Evolutionary conservation across 768 basidiomycete species (phyloP).

Genomic region (Boletus subparvulus): DNA sequence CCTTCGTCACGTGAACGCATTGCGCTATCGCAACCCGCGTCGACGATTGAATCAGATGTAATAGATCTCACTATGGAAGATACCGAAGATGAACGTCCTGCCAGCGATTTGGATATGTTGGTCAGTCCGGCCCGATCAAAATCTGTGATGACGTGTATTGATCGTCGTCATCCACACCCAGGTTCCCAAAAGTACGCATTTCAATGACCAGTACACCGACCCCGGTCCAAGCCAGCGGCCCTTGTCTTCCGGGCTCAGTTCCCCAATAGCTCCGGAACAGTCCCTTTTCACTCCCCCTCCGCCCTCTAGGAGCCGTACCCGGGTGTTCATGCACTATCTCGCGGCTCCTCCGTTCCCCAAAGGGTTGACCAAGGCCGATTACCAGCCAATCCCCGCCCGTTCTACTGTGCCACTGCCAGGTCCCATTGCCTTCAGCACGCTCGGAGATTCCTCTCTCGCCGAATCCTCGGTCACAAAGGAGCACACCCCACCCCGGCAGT

Average conservation of each 20-base stretch:
- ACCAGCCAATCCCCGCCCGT: constrained; percentile 7
- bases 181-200: neutral
- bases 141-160: neutral
- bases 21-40: neutral
- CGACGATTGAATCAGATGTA: constrained; percentile 3
- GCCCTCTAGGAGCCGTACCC: constrained; percentile 8
- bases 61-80: constrained; percentile 27
- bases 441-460: neutral
- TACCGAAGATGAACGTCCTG: constrained; percentile 20
- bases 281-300: constrained; percentile 34
- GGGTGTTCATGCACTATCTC: constrained; percentile 16
- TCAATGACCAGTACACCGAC: neutral
- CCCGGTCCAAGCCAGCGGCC: constrained; percentile 6
- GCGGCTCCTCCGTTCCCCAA: constrained; percentile 23
- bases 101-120: constrained; percentile 4
- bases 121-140: constrained; percentile 20
- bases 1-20: neutral
- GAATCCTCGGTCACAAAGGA: neutral
- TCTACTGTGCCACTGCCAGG: neutral
- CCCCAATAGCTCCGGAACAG: constrained; percentile 9
- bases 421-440: neutral
- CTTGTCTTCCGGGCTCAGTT: neutral
- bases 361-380: constrained; percentile 21
- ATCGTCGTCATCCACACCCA: constrained; percentile 1
- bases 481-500: neutral